Conservation (phyloP, 1,139 yeast species). For the Magnusiomyces sp. region DNA sequence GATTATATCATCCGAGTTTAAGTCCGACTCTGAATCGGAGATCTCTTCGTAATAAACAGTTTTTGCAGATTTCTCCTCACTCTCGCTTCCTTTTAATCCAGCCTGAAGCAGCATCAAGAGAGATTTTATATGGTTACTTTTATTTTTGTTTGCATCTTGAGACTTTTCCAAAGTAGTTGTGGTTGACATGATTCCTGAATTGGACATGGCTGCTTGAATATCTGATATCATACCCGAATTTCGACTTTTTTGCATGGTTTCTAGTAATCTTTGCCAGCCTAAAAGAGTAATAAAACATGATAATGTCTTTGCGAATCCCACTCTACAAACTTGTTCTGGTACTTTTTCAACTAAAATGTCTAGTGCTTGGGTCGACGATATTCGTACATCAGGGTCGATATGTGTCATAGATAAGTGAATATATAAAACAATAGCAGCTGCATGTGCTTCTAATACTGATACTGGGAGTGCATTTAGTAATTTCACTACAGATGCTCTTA, state of each 20-base stretch:
- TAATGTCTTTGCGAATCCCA: constrained; percentile 31
- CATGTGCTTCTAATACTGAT: constrained; percentile 52
- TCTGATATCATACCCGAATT: too few relatives aligned
- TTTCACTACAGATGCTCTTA: constrained; percentile 51
- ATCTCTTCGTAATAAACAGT: too few relatives aligned
- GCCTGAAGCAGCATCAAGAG: constrained; percentile 10
- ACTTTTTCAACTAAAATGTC: constrained; percentile 40
- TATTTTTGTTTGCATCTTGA: not conserved
- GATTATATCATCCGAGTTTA: not conserved
- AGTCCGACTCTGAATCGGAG: not conserved
- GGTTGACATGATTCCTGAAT: not conserved
- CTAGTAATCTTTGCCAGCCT: constrained; percentile 28
- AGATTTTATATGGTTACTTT: constrained; percentile 3
- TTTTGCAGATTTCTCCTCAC: too few relatives aligned
- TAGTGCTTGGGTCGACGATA: constrained; percentile 59
- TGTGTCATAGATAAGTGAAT: constrained; percentile 95
- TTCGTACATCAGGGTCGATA: constrained; percentile 63
- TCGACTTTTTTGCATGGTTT: not conserved
- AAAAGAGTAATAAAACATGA: constrained; percentile 34
- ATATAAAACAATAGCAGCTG: constrained; percentile 58
- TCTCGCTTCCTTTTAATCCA: not conserved
- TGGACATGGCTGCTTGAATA: too few relatives aligned
- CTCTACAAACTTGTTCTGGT: constrained; percentile 26
- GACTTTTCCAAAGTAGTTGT: not conserved
- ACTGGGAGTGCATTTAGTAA: constrained; percentile 41